Evolutionary conservation across 2,329 filamentous ascomycete genomes (phyloP).

Genomic region (Xylariaceae sp.): DNA sequence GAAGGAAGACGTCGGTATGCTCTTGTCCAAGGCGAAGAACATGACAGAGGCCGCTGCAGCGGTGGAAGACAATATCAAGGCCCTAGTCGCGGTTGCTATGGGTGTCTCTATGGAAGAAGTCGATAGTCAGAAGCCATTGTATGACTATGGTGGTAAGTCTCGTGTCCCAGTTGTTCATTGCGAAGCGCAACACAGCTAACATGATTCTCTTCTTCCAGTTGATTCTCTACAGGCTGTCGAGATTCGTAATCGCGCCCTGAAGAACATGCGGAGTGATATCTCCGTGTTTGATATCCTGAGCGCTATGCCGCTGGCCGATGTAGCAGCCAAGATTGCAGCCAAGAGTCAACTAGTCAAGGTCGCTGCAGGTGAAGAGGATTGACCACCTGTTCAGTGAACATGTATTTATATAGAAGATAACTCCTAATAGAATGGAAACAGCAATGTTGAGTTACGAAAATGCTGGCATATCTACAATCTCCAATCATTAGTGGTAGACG

Average conservation of each 20-base stretch:
- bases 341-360: neutral
- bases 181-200: neutral
- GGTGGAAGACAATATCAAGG: conserved; percentile 1
- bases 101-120: neutral
- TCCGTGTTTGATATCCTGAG: conserved; percentile 5
- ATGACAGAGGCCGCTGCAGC: conserved; percentile 1
- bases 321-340: neutral
- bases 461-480: too few species aligned
- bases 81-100: neutral
- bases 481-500: too few species aligned
- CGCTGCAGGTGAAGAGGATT: neutral
- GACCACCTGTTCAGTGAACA: neutral
- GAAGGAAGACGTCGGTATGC: neutral
- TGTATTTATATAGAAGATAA: too few species aligned
- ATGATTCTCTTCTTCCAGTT: neutral
- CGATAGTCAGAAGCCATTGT: conserved; percentile 1
- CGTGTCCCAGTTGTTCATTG: neutral
- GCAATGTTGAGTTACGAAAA: too few species aligned
- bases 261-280: conserved; percentile 4
- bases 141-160: conserved; percentile 4
- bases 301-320: neutral
- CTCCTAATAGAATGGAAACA: too few species aligned
- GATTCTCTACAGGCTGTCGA: conserved; percentile 4
- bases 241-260: conserved; percentile 1
- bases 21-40: neutral